These are phyloP conservation scores for Monosporozyma aquatica DNA, from an alignment of 805 yeast genomes.

Conservation along the genomic window DNA sequence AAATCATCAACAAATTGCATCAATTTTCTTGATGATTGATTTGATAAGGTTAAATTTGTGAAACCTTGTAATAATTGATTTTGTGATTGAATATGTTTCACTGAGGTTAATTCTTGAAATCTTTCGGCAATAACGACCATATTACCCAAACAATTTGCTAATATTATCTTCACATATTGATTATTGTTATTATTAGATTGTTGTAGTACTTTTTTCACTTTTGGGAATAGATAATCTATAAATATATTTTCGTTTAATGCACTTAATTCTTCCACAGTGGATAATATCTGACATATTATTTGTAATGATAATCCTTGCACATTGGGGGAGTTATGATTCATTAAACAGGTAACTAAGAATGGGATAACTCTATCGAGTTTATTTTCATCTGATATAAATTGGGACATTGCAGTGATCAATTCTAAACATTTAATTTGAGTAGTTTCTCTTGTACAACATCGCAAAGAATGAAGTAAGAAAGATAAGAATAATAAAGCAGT, in stretches of 20 bases:
- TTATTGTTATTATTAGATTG: conserved; percentile 33
- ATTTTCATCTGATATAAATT: conserved; percentile 67
- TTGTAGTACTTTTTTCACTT: conserved; percentile 39
- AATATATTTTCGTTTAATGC: conserved; percentile 71
- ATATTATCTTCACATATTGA: conserved; percentile 47
- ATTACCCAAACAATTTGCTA: conserved; percentile 66
- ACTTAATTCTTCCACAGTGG: conserved; percentile 53
- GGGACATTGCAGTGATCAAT: conserved; percentile 65
- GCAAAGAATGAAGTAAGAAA: conserved; percentile 19
- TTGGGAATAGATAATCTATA: conserved; percentile 75
- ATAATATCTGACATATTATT: conserved; percentile 56
- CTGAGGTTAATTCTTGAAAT: conserved; percentile 52
- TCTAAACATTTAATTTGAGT: conserved; percentile 52
- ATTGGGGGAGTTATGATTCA: conserved; percentile 52
- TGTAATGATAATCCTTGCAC: conserved; percentile 62
- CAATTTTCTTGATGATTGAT: conserved; percentile 18
- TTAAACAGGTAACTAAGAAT: conserved; percentile 55
- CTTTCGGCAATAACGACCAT: conserved; percentile 56
- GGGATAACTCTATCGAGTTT: conserved; percentile 84
- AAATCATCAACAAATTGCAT: conserved; percentile 49
- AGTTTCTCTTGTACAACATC: conserved; percentile 15
- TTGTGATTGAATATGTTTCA: conserved; percentile 9
- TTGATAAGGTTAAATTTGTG: conserved; percentile 14
- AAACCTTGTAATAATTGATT: conserved; percentile 9
- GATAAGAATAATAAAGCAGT: conserved; percentile 23